Conservation (phyloP, 352 stramenopile genomes). For the Globisporangium alternatum region DNA sequence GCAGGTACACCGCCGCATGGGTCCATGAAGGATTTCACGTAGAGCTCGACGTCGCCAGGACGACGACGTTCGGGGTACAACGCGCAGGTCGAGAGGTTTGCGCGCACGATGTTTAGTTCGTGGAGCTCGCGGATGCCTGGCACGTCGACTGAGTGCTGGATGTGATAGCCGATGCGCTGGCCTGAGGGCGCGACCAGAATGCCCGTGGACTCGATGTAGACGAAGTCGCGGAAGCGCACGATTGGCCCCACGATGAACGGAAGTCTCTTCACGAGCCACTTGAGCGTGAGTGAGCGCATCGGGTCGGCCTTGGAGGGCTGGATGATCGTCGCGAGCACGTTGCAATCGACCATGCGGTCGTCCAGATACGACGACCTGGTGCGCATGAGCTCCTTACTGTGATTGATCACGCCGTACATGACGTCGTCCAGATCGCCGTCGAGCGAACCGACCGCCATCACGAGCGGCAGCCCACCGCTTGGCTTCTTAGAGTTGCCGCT, state of each 20-base stretch:
- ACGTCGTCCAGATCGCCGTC: constrained; percentile 26
- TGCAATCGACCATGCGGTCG: constrained; percentile 26
- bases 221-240: constrained; percentile 45
- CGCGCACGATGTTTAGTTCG: constrained; percentile 30
- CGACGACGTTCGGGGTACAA: constrained; percentile 33
- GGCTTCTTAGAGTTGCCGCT: not conserved
- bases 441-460: constrained; percentile 22
- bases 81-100: constrained; percentile 40
- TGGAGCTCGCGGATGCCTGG: constrained; percentile 35
- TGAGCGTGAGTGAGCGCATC: constrained; percentile 50
- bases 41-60: constrained; percentile 33
- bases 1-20: constrained; percentile 31
- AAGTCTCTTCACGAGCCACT: constrained; percentile 49
- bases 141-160: constrained; percentile 47
- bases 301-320: constrained; percentile 32
- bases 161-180: constrained; percentile 49
- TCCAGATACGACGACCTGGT: constrained; percentile 30
- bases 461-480: constrained; percentile 12
- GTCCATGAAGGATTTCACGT: constrained; percentile 28
- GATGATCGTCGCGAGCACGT: constrained; percentile 27
- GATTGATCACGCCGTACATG: constrained; percentile 35
- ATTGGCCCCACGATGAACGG: constrained; percentile 22
- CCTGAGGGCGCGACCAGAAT: constrained; percentile 32
- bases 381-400: constrained; percentile 26
- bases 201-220: constrained; percentile 52